Evolutionary conservation across 768 basidiomycete species (phyloP).

Genomic region (Auriscalpium orientale): DNA sequence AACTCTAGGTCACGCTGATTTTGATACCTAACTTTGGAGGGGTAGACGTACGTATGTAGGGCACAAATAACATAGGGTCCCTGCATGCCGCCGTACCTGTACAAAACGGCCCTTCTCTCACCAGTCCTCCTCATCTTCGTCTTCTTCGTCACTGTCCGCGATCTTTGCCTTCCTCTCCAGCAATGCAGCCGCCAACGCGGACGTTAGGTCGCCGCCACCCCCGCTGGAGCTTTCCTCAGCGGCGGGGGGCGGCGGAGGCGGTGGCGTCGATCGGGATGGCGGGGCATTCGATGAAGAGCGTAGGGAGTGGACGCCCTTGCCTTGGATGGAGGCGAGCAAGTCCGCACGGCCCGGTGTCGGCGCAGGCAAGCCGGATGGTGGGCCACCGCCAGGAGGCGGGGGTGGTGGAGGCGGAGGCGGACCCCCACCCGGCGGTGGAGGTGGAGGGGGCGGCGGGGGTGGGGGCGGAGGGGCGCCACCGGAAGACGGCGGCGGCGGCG

Average conservation of each 20-base stretch:
- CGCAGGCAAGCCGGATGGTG: slow-evolving; percentile 31
- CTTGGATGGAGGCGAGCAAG: slow-evolving; percentile 76
- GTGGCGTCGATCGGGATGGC: slow-evolving; percentile 25
- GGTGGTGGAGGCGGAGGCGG: slow-evolving; percentile 37
- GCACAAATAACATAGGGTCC: too few relatives aligned
- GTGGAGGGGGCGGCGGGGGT: slow-evolving; percentile 38
- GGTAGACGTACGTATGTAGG: too few relatives aligned
- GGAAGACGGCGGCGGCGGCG: slow-evolving; percentile 23
- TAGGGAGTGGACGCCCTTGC: slow-evolving; percentile 65
- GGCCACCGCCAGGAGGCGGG: slow-evolving; percentile 29
- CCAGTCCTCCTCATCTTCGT: slow-evolving; percentile 27
- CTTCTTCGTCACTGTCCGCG: slow-evolving; percentile 55
- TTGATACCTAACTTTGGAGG: too few relatives aligned
- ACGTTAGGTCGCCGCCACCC: slow-evolving; percentile 70
- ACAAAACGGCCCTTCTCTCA: neutral
- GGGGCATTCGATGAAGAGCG: slow-evolving; percentile 23
- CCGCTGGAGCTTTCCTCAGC: slow-evolving; percentile 28
- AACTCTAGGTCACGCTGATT: too few relatives aligned
- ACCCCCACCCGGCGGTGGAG: slow-evolving; percentile 24
- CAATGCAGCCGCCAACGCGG: slow-evolving; percentile 78
- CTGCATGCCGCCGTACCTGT: too few relatives aligned
- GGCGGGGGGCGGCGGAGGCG: slow-evolving; percentile 21
- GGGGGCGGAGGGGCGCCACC: slow-evolving; percentile 17
- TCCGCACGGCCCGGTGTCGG: slow-evolving; percentile 55
- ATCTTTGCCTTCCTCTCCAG: slow-evolving; percentile 79